These are phyloP conservation scores for Gentiana dahurica DNA, from an alignment of 257 asterid genomes.

Conservation along the genomic window DNA sequence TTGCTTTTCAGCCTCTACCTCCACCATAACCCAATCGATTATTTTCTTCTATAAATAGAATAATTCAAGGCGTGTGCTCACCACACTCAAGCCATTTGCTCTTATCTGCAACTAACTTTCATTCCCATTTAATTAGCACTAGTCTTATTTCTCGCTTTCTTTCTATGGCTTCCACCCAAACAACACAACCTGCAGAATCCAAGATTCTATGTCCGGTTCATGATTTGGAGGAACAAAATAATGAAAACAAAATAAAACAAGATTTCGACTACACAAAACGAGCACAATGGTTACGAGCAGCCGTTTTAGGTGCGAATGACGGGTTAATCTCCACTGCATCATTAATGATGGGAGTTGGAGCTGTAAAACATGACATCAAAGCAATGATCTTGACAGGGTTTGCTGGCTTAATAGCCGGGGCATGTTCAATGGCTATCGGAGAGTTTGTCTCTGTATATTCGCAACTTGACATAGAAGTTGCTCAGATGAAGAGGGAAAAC, in stretches of 20 bases:
- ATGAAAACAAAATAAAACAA: conserved; percentile 9
- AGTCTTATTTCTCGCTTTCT: not conserved
- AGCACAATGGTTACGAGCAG: conserved; percentile 88
- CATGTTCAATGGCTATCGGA: conserved; percentile 88
- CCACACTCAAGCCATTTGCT: conserved; percentile 23
- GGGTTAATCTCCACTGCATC: conserved; percentile 72
- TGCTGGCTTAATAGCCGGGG: conserved; percentile 77
- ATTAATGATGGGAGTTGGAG: conserved; percentile 84
- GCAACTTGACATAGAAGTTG: conserved; percentile 63
- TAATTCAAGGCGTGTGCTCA: conserved; percentile 31
- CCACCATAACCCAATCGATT: not conserved
- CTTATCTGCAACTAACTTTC: not conserved
- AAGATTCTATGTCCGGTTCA: conserved; percentile 11
- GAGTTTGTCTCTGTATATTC: conserved; percentile 76
- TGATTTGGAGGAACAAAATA: conserved; percentile 18
- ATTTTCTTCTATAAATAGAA: conserved; percentile 32
- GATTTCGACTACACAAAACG: conserved; percentile 64
- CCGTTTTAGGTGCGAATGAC: conserved; percentile 81
- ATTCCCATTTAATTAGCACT: not conserved
- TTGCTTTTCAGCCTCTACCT: conserved; percentile 14
- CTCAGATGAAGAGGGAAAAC: conserved; percentile 44
- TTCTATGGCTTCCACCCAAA: conserved; percentile 31
- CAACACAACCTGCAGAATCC: conserved; percentile 22
- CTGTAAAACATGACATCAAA: conserved; percentile 63
- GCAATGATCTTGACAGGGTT: conserved; percentile 71